Evolutionary conservation across 164 flowering plant species (phyloP).

Genomic region (Vitis riparia): DNA sequence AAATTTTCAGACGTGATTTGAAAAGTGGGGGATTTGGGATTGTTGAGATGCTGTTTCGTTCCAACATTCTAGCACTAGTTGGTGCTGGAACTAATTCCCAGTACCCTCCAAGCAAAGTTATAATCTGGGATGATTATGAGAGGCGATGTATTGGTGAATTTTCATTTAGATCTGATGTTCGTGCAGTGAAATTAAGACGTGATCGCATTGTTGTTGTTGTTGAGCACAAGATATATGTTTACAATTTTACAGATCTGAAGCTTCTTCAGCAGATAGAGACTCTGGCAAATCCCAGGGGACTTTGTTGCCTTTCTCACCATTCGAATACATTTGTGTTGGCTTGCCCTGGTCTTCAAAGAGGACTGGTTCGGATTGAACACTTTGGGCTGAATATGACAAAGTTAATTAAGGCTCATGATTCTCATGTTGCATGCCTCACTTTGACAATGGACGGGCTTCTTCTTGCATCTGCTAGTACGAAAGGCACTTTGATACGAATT

Average conservation of each 20-base stretch:
- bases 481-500: constrained; percentile 52
- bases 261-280: constrained; percentile 61
- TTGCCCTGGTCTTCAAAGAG: constrained; percentile 47
- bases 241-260: constrained; percentile 46
- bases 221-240: constrained; percentile 54
- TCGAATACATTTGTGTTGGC: constrained; percentile 42
- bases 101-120: constrained; percentile 47
- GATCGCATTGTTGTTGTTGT: constrained; percentile 49
- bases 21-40: constrained; percentile 42
- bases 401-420: constrained; percentile 47
- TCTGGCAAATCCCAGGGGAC: constrained; percentile 53
- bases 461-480: constrained; percentile 54
- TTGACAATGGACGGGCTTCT: constrained; percentile 53
- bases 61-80: constrained; percentile 48
- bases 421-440: constrained; percentile 42
- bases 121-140: constrained; percentile 61
- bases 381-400: constrained; percentile 41
- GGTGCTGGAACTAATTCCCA: constrained; percentile 39
- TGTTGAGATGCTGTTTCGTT: constrained; percentile 56
- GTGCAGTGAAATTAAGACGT: constrained; percentile 42
- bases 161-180: constrained; percentile 49
- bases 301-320: constrained; percentile 50
- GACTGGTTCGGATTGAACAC: constrained; percentile 49
- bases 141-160: constrained; percentile 48
- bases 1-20: constrained; percentile 42